Conservation (phyloP, 2,329 filamentous ascomycete genomes). For the Drechslerella stenobrocha region DNA sequence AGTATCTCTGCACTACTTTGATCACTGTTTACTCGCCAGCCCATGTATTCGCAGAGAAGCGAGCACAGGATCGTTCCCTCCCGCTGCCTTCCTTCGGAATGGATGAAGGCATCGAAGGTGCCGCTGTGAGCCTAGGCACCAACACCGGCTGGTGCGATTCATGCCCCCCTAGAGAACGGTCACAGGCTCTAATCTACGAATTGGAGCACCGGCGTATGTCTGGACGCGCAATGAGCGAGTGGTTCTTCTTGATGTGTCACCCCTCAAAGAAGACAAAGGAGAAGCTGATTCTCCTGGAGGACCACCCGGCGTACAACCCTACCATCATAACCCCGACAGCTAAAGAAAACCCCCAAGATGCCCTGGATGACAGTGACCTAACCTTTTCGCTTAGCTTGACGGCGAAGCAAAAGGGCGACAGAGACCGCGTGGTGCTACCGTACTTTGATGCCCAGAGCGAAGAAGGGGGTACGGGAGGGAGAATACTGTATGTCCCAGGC, state of each 20-base stretch:
- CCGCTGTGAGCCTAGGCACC: constrained; percentile 70
- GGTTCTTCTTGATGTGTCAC: constrained; percentile 61
- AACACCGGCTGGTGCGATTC: constrained; percentile 54
- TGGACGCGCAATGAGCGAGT: constrained; percentile 74
- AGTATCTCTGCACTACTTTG: constrained; percentile 85
- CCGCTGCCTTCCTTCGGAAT: constrained; percentile 78
- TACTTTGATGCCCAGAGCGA: constrained; percentile 95
- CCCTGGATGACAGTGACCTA: constrained; percentile 59
- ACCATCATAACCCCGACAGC: constrained; percentile 56
- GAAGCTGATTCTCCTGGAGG: constrained; percentile 68
- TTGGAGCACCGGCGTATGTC: constrained; percentile 79
- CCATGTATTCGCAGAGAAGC: constrained; percentile 73
- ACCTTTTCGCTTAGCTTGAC: constrained; percentile 88
- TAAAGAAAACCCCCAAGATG: constrained; percentile 53
- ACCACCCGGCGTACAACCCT: constrained; percentile 71
- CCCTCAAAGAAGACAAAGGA: constrained; percentile 56
- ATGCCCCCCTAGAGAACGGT: constrained; percentile 61
- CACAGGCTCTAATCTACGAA: constrained; percentile 65
- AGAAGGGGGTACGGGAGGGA: constrained; percentile 78
- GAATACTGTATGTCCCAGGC: constrained; percentile 96
- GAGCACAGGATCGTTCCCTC: constrained; percentile 74
- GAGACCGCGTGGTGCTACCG: constrained; percentile 86
- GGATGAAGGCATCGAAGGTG: constrained; percentile 74
- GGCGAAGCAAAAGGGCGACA: constrained; percentile 81
- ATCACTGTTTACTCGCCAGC: constrained; percentile 72